Percentiles rank a stretch among this genome's conserved stretches.
phyloP scores from a whole-genome alignment of 192 early-diverging fungal genomes.

The Coemansia sp. region DNA sequence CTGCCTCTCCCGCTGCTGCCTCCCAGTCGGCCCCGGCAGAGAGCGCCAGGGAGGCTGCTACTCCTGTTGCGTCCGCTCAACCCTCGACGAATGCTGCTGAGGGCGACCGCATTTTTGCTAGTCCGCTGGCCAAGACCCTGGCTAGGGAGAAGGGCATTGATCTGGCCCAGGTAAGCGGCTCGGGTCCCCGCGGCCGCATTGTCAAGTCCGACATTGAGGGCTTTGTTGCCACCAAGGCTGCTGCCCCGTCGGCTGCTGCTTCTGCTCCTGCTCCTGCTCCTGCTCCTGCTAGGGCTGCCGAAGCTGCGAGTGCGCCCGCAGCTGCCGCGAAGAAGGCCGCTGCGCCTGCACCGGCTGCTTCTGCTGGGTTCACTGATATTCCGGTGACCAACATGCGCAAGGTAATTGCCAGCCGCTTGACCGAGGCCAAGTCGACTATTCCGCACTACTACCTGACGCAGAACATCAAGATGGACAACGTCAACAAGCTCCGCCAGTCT shows the following conservation, averaged over 20 bases:
- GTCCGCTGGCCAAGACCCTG: conserved; percentile 82
- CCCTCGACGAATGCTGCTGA: not conserved
- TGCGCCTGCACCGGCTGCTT: conserved; percentile 9
- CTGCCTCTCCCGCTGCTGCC: conserved; percentile 37
- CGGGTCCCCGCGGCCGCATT: conserved; percentile 89
- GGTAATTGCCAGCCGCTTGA: conserved; percentile 73
- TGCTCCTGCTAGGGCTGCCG: conserved; percentile 11
- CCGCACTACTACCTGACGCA: conserved; percentile 81
- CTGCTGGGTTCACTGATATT: conserved; percentile 66
- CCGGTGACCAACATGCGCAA: conserved; percentile 76
- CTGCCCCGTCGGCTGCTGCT: conserved; percentile 36
- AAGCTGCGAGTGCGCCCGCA: conserved; percentile 6
- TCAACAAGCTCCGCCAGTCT: conserved; percentile 79
- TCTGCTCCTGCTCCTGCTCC: conserved; percentile 27
- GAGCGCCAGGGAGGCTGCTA: conserved; percentile 22
- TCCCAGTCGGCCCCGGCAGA: conserved; percentile 19
- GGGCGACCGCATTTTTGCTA: conserved; percentile 73
- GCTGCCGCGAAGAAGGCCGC: conserved; percentile 46
- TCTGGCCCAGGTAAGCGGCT: conserved; percentile 73
- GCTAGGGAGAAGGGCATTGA: conserved; percentile 81
- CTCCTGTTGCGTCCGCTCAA: conserved; percentile 45
- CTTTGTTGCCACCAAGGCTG: conserved; percentile 36
- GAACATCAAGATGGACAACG: conserved; percentile 87
- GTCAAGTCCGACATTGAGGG: conserved; percentile 87
- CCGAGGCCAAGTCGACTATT: conserved; percentile 70